Evolutionary conservation across 2,329 filamentous ascomycete genomes (phyloP).

Genomic region (Cladosporium sp.): DNA sequence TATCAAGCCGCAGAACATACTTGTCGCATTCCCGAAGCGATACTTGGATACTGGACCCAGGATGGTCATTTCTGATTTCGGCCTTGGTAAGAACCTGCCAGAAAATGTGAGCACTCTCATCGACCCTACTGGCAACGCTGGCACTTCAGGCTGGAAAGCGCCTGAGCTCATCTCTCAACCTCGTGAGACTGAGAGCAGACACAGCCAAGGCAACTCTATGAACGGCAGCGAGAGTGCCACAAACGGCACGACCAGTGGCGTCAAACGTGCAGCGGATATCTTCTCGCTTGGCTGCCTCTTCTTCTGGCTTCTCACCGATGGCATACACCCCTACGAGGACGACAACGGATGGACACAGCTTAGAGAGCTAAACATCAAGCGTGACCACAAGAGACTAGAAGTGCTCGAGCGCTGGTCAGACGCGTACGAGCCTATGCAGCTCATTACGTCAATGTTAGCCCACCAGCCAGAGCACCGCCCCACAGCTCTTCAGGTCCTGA

Average conservation of each 20-base stretch:
- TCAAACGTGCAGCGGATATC: conserved; percentile 94
- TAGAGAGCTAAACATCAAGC: conserved; percentile 93
- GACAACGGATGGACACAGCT: conserved; percentile 84
- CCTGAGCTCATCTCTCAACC: conserved; percentile 78
- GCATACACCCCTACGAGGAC: conserved; percentile 89
- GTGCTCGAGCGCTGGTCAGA: conserved; percentile 63
- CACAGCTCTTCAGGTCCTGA: conserved; percentile 74
- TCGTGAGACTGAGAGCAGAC: conserved; percentile 45
- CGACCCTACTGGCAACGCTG: conserved; percentile 89
- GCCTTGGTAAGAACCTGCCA: conserved; percentile 94
- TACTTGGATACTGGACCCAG: conserved; percentile 67
- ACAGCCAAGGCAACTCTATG: conserved; percentile 41
- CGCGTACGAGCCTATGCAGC: conserved; percentile 80
- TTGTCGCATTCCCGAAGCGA: conserved; percentile 70
- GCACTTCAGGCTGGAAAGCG: conserved; percentile 94
- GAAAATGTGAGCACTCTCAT: conserved; percentile 92
- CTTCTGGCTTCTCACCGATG: conserved; percentile 95
- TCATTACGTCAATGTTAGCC: conserved; percentile 79
- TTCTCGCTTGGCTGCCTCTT: conserved; percentile 98
- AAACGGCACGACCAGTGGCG: conserved; percentile 63
- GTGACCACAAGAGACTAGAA: conserved; percentile 70
- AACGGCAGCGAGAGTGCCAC: conserved; percentile 55
- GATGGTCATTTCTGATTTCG: conserved; percentile 96
- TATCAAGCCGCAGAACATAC: conserved; percentile 95
- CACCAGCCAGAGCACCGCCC: conserved; percentile 67